Evolutionary conservation across 1,139 yeast genomes (phyloP).

Genomic region (Geotrichum phurueaensis): DNA sequence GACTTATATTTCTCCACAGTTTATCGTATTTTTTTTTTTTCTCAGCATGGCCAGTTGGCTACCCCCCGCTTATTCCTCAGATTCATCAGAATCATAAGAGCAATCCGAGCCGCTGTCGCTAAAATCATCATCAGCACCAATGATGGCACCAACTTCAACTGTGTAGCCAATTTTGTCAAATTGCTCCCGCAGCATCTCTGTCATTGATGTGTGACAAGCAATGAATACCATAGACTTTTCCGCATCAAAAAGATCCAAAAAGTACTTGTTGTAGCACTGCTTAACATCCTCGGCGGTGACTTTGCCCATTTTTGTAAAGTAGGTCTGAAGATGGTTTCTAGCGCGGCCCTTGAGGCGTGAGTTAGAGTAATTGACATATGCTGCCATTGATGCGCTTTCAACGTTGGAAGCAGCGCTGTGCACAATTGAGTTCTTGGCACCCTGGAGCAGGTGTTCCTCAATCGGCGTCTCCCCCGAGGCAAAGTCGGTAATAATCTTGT

Average conservation of each 20-base stretch:
- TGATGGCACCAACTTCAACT: conserved; percentile 38
- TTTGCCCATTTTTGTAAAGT: conserved; percentile 28
- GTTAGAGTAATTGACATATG: conserved; percentile 59
- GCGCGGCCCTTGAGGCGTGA: conserved; percentile 65
- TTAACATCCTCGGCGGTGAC: conserved; percentile 57
- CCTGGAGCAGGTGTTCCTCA: conserved; percentile 57
- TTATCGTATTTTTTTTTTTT: no score
- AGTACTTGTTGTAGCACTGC: conserved; percentile 49
- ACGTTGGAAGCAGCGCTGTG: conserved; percentile 63
- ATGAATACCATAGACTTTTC: conserved; percentile 55
- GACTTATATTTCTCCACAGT: no score
- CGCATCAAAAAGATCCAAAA: conserved; percentile 48
- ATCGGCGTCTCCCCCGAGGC: conserved; percentile 49
- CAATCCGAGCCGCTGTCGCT: conserved; percentile 5
- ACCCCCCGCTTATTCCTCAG: conserved; percentile 9
- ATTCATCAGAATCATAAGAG: conserved; percentile 1
- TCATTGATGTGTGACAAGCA: conserved; percentile 66
- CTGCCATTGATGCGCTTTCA: conserved; percentile 52
- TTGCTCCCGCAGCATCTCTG: conserved; percentile 43
- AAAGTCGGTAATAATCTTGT: conserved; percentile 56
- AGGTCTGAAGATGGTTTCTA: conserved; percentile 48
- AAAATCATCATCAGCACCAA: conserved; percentile 6
- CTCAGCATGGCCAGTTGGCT: background rate
- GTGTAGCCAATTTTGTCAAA: conserved; percentile 54
- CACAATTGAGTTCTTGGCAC: conserved; percentile 70